These are phyloP conservation scores for Daedaleopsis sinensis DNA, from an alignment of 768 basidiomycete species.

Conservation along the genomic window DNA sequence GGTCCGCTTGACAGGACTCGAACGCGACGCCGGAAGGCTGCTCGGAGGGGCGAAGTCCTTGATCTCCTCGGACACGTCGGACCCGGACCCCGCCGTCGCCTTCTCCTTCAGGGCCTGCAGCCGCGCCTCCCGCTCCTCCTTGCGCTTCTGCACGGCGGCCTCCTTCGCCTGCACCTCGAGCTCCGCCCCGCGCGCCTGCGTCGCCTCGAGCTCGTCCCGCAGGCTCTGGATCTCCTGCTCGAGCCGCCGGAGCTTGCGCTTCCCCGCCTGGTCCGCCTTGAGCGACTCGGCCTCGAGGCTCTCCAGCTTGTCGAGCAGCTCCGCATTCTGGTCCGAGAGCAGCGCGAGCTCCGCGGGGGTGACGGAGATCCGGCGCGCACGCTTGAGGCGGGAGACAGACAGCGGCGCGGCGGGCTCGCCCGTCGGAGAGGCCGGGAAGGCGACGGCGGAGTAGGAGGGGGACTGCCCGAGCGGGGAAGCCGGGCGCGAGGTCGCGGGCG, in stretches of 20 bases:
- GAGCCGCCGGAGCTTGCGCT: slow-evolving; percentile 67
- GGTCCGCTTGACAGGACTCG: slow-evolving; percentile 9
- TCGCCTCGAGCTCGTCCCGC: slow-evolving; percentile 74
- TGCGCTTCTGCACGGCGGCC: slow-evolving; percentile 34
- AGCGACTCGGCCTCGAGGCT: slow-evolving; percentile 71
- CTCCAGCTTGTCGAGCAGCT: slow-evolving; percentile 76
- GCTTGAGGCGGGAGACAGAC: slow-evolving; percentile 16
- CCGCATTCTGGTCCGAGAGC: slow-evolving; percentile 82
- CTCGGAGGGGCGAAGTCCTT: slow-evolving; percentile 31
- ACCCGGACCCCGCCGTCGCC: slow-evolving; percentile 1
- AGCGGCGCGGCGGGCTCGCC: slow-evolving; percentile 7
- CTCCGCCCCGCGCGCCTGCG: slow-evolving; percentile 70
- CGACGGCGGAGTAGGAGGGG: slow-evolving; percentile 6
- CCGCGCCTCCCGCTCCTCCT: slow-evolving; percentile 52
- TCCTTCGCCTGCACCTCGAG: slow-evolving; percentile 66
- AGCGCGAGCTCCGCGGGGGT: slow-evolving; percentile 69
- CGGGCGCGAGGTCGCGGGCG: slow-evolving; percentile 27
- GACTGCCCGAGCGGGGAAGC: slow-evolving; percentile 18
- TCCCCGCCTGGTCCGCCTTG: slow-evolving; percentile 66
- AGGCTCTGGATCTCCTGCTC: slow-evolving; percentile 82
- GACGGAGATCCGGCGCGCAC: slow-evolving; percentile 55
- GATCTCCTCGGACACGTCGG: slow-evolving; percentile 17
- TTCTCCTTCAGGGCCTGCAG: slow-evolving; percentile 52
- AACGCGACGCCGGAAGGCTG: slow-evolving; percentile 16
- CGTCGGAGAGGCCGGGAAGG: slow-evolving; percentile 14